Evolutionary conservation across 768 basidiomycete species (phyloP).

Genomic region (Rhizopogon roseolus): DNA sequence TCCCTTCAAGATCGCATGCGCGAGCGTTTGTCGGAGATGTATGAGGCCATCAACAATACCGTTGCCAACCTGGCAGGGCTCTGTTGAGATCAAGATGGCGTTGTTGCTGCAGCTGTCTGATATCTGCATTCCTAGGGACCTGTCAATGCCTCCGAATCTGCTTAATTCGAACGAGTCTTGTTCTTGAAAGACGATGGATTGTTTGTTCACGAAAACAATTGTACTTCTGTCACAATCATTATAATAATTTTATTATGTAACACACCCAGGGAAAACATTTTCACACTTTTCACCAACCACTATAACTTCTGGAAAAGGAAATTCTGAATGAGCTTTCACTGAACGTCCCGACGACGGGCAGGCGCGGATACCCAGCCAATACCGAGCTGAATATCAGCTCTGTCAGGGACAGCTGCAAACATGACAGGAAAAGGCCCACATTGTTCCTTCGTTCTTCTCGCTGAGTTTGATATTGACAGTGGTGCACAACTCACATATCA

Average conservation of each 20-base stretch:
- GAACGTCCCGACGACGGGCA: not conserved
- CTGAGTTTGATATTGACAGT: slow-evolving; percentile 97
- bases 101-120: not conserved
- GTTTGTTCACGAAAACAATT: no score
- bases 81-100: not conserved
- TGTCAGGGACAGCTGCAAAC: not conserved
- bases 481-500: slow-evolving; percentile 94
- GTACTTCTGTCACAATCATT: no score
- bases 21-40: slow-evolving; percentile 18
- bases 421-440: slow-evolving; percentile 69
- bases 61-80: slow-evolving; percentile 10
- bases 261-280: no score
- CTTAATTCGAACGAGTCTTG: not conserved
- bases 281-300: no score
- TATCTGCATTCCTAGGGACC: not conserved
- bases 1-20: slow-evolving; percentile 17
- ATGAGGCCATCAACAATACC: slow-evolving; percentile 22
- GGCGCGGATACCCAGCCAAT: not conserved
- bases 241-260: no score
- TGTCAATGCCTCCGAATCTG: not conserved
- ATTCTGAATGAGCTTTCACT: not conserved
- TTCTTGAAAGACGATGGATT: not conserved
- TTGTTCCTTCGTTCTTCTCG: slow-evolving; percentile 90
- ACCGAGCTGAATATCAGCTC: not conserved
- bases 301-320: not conserved